phyloP scores from a whole-genome alignment of 768 basidiomycete species.

The Psilocybe cubensis region DNA sequence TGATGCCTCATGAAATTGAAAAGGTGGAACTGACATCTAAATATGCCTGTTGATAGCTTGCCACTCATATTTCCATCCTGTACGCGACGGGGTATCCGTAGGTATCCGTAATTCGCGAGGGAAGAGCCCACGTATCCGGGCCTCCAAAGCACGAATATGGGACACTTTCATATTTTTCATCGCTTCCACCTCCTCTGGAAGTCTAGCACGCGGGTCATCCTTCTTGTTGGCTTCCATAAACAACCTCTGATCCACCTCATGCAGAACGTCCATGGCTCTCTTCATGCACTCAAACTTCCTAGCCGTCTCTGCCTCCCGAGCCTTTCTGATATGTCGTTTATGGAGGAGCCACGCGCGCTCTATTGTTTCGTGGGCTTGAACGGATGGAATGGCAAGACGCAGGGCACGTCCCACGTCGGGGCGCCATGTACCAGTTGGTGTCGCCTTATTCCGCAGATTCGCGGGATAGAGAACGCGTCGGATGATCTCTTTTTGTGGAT shows the following conservation, averaged over 20 bases:
- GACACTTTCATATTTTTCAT: slow-evolving; percentile 64
- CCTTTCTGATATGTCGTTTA: slow-evolving; percentile 72
- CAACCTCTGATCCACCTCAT: slow-evolving; percentile 56
- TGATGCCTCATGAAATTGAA: neutral
- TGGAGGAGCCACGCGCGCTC: slow-evolving; percentile 89
- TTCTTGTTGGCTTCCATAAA: slow-evolving; percentile 74
- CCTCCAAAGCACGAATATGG: slow-evolving; percentile 74
- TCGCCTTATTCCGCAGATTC: slow-evolving; percentile 68
- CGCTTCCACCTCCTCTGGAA: slow-evolving; percentile 56
- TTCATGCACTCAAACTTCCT: slow-evolving; percentile 85
- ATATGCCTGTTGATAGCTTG: slow-evolving; percentile 63
- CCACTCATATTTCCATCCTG: slow-evolving; percentile 90
- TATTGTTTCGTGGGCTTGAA: slow-evolving; percentile 90
- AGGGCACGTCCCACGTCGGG: slow-evolving; percentile 78
- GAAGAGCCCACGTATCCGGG: slow-evolving; percentile 79
- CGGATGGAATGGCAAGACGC: slow-evolving; percentile 83
- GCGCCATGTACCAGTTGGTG: slow-evolving; percentile 85
- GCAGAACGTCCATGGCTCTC: slow-evolving; percentile 83
- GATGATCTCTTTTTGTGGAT: slow-evolving; percentile 73
- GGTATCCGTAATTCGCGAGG: slow-evolving; percentile 88
- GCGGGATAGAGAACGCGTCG: slow-evolving; percentile 82
- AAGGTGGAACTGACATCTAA: slow-evolving; percentile 25
- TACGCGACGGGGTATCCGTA: slow-evolving; percentile 79
- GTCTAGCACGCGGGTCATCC: slow-evolving; percentile 75
- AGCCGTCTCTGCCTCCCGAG: slow-evolving; percentile 66